Conservation (phyloP, 495 filamentous ascomycete species). For the Ramalina peruviana region DNA sequence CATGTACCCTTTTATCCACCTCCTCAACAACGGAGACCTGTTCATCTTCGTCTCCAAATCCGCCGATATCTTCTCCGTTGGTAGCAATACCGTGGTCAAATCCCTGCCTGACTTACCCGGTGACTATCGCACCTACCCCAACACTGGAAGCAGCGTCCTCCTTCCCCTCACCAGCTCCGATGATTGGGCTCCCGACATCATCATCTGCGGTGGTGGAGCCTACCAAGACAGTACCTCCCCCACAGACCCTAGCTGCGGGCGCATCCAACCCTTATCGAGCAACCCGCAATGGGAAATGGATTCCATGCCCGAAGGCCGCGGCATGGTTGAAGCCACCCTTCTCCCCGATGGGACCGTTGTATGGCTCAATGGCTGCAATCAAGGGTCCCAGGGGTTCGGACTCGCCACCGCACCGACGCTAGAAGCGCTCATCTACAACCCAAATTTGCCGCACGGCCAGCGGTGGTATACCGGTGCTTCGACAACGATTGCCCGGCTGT, state of each 20-base stretch:
- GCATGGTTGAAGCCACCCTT: constrained; percentile 45
- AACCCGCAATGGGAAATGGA: constrained; percentile 48
- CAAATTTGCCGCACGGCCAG: constrained; percentile 31
- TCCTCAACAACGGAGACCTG: constrained; percentile 39
- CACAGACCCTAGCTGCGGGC: constrained; percentile 44
- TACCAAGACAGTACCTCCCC: constrained; percentile 48
- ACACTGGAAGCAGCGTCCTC: constrained; percentile 46
- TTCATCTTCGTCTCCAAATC: constrained; percentile 44
- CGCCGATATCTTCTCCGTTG: constrained; percentile 40
- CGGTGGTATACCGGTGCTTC: constrained; percentile 37
- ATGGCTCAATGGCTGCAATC: constrained; percentile 43
- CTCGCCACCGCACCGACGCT: constrained; percentile 37
- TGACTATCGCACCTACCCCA: constrained; percentile 47
- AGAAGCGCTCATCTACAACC: constrained; percentile 46
- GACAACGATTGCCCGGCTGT: constrained; percentile 39
- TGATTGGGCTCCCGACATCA: constrained; percentile 37
- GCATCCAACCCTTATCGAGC: constrained; percentile 37
- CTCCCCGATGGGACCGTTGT: constrained; percentile 48
- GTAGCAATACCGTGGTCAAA: constrained; percentile 25
- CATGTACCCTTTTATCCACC: constrained; percentile 52
- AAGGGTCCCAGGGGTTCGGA: constrained; percentile 46
- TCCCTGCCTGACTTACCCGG: constrained; percentile 42
- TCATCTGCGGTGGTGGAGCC: constrained; percentile 49
- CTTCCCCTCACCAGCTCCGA: constrained; percentile 39
- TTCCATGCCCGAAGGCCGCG: constrained; percentile 45